Evolutionary conservation across 495 filamentous ascomycete genomes (phyloP), one percentile per base, ranked within the genome.

Genomic region (Usnea hakonensis): DNA sequence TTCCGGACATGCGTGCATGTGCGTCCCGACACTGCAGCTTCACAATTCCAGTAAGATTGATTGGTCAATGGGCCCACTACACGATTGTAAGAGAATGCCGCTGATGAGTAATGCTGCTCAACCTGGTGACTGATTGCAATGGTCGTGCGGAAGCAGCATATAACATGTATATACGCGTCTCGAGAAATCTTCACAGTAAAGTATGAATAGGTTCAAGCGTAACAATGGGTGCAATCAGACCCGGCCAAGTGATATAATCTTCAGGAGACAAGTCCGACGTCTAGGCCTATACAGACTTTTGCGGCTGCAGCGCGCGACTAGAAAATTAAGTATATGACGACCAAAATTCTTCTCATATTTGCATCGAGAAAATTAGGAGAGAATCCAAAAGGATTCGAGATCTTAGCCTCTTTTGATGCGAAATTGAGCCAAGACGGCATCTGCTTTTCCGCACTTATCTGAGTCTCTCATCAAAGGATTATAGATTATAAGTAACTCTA

Each of bases 371-470:
- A 21, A 30, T 28, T 32, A 54, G 28, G 28, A 19, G 5, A 4
- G 17, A 61, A 61, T 35, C n/a, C 21, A 19, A 53, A 41, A 54
- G 40, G 28, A n/a, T 54, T 48, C 41, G 52, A 54, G 58, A 61
- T 61, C 33, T 61, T 61, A 54, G 58, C 48, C 54, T 30, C 35
- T 6, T n/a, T 19, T 40, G 23, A 43, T 19, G 55, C 36, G 32
- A 61, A 52, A 40, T 35, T 54, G 46, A 8, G 58, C 58, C 58
- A 52, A 52, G 13, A 52, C 30, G 26, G 48, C 8, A 6, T 36
- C 11, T 36, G 6, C 35, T 6, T 36, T 6, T 36, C 35, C n/a
- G n/a, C n/a, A n/a, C n/a, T n/a, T n/a, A n/a, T n/a, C n/a, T n/a
- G 9, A 28, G 21, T 33, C 17, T 21, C 33, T 57, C 23, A 36